Evolutionary conservation across 1,284 basidiomycete genomes (phyloP).

Genomic region (Chiua sp.): DNA sequence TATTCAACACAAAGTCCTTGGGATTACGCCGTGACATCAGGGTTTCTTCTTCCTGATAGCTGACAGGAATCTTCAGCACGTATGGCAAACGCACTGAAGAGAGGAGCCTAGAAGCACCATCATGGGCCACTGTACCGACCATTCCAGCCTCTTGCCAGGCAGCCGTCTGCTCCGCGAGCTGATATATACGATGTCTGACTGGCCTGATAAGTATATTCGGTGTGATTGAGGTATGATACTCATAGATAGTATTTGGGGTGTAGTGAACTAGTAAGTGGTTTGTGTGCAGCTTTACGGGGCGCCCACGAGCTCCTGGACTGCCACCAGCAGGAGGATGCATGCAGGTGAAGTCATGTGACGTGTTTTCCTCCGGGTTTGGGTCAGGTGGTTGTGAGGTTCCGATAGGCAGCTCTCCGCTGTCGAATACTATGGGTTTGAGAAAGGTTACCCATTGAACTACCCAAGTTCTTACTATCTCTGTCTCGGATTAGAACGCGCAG

Average conservation of each 20-base stretch:
- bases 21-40: constrained; percentile 42
- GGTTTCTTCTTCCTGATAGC: constrained; percentile 64
- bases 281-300: constrained; percentile 60
- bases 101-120: constrained; percentile 64
- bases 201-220: too few relatives aligned
- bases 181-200: constrained; percentile 66
- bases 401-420: too few relatives aligned
- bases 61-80: constrained; percentile 57
- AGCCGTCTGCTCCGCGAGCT: constrained; percentile 61
- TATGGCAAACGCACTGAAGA: constrained; percentile 57
- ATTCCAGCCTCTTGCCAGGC: constrained; percentile 63
- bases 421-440: too few relatives aligned
- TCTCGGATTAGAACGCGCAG: too few relatives aligned
- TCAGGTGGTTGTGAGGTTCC: too few relatives aligned
- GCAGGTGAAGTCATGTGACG: too few relatives aligned
- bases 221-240: constrained; percentile 66
- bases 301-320: constrained; percentile 53
- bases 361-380: too few relatives aligned
- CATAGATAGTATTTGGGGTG: constrained; percentile 60
- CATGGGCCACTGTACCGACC: constrained; percentile 64
- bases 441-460: too few relatives aligned
- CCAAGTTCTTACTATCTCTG: too few relatives aligned
- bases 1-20: constrained; percentile 62
- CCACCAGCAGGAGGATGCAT: too few relatives aligned
- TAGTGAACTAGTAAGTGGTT: constrained; percentile 77